Percentiles rank a stretch among this genome's conserved stretches.
These are phyloP conservation scores for Sporisorium reilianum DNA, from an alignment of 1,284 basidiomycete species.

Conservation along the genomic window DNA sequence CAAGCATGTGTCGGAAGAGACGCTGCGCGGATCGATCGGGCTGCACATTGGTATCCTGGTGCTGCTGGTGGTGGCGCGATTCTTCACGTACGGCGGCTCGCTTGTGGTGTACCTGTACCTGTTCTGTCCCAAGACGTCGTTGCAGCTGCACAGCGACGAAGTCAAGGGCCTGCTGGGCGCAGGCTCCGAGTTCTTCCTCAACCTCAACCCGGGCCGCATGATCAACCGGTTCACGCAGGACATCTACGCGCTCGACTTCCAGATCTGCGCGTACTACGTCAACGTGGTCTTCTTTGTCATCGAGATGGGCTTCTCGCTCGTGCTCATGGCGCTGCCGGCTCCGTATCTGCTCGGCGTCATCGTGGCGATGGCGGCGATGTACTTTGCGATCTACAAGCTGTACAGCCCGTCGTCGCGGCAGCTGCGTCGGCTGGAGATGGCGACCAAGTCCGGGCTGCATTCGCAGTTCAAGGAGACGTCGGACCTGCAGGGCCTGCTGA, in stretches of 20 bases:
- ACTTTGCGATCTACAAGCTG: conserved; percentile 23
- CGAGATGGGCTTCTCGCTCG: conserved; percentile 14
- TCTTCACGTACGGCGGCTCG: conserved; percentile 6
- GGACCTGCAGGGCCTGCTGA: conserved; percentile 30
- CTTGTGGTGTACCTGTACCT: conserved; percentile 6
- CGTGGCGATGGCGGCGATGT: conserved; percentile 9
- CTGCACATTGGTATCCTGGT: conserved; percentile 8
- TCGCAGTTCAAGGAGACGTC: conserved; percentile 35
- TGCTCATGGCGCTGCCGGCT: conserved; percentile 30
- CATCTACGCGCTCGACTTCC: conserved; percentile 41
- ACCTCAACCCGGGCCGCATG: conserved; percentile 35
- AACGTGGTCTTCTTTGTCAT: conserved; percentile 12
- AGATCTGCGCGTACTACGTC: conserved; percentile 15
- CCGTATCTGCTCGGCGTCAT: conserved; percentile 27
- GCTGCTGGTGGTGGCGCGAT: not conserved
- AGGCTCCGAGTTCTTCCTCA: conserved; percentile 29
- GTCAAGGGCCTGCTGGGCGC: conserved; percentile 22
- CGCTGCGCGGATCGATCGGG: conserved; percentile 11
- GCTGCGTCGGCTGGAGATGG: conserved; percentile 49
- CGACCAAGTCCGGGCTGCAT: conserved; percentile 39
- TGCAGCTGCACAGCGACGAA: conserved; percentile 20
- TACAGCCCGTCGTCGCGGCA: conserved; percentile 45
- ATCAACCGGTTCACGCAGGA: conserved; percentile 55
- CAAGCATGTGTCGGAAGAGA: conserved; percentile 8
- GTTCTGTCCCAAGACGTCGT: conserved; percentile 1